Evolutionary conservation across 371 early-diverging fungal species (phyloP).

Genomic region (Umbelopsis sp.): DNA sequence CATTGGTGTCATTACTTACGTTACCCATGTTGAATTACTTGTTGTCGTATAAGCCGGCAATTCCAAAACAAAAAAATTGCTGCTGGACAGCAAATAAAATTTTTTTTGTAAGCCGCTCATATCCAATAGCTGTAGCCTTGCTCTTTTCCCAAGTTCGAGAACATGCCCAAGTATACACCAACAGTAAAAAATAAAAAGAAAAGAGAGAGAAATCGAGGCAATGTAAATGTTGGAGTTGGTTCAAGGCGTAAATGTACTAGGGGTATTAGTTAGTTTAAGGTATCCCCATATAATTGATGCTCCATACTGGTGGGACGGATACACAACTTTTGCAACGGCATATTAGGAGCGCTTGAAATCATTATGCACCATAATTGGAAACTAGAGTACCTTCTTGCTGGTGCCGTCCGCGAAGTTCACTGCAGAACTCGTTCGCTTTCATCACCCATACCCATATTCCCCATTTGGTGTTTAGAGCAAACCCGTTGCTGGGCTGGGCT

Average conservation of each 20-base stretch:
- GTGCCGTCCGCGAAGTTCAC: neutral
- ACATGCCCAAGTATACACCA: too few relatives aligned
- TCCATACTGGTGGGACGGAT: too few relatives aligned
- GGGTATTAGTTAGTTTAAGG: too few relatives aligned
- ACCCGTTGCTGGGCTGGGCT: neutral
- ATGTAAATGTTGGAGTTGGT: too few relatives aligned
- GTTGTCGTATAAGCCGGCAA: neutral
- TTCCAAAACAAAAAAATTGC: neutral
- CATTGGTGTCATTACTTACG: neutral
- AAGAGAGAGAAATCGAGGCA: too few relatives aligned
- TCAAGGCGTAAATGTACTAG: too few relatives aligned
- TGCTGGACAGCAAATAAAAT: neutral
- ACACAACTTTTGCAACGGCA: neutral
- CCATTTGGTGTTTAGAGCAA: neutral
- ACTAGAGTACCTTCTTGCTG: neutral
- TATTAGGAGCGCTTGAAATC: neutral
- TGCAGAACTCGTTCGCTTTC: too few relatives aligned
- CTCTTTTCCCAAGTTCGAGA: too few relatives aligned
- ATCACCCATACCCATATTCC: conserved; percentile 1
- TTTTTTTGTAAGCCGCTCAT: neutral
- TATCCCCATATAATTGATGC: too few relatives aligned
- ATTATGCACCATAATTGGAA: conserved; percentile 7
- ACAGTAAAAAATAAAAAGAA: too few relatives aligned
- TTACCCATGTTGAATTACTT: conserved; percentile 12
- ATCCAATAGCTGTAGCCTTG: too few relatives aligned